Evolutionary conservation across 257 asterid species (phyloP), one percentile per base, ranked within the genome.

Genomic region (Solanum paucissectum): DNA sequence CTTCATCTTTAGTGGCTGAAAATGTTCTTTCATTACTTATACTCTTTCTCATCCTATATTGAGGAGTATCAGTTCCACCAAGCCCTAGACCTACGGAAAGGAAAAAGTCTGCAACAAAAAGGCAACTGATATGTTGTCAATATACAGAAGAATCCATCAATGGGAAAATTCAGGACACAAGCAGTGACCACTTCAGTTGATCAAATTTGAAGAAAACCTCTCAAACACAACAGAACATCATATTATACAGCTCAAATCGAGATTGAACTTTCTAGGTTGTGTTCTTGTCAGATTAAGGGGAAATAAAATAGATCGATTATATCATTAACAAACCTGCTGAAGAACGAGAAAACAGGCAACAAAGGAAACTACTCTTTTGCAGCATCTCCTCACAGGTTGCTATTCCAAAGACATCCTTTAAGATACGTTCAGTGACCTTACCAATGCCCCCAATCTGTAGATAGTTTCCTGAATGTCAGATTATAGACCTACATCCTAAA

Each of bases 361-460:
- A 96, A 29, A 95, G 94, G 91, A 90, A 89, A 87, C 95, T 90
- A 90, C 97, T 89, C 91, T 94, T 95, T 92, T 91, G 95, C 91
- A 97, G 93, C 96, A 97, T 90, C 71, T 93, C 98, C 89, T 94
- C 95, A 20, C 99, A 97, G 21, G 99, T 95, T 60, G 94, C 89
- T 83, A 97, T 96, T 91, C 93, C 97, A 52, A 95, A 91, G 29
- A 92, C 96, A 76, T 96, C 98, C 91, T 94, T 94, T 88, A 97
- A 87, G 69, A 97, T 90, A 87, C 89, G 93, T 91, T 97, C 99
- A 74, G 99, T 97, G 87, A 97, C 99, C 91, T 93, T 97, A 84
- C 99, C 99, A 87, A 97, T 95, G 87, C 99, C 99, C 76, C 99
- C 98, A 72, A 97, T 93, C 99, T 97, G 94, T 91, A 89, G 46